These are phyloP conservation scores for Cochlearia excelsa DNA, from an alignment of 345 rosid species.

Conservation along the genomic window DNA sequence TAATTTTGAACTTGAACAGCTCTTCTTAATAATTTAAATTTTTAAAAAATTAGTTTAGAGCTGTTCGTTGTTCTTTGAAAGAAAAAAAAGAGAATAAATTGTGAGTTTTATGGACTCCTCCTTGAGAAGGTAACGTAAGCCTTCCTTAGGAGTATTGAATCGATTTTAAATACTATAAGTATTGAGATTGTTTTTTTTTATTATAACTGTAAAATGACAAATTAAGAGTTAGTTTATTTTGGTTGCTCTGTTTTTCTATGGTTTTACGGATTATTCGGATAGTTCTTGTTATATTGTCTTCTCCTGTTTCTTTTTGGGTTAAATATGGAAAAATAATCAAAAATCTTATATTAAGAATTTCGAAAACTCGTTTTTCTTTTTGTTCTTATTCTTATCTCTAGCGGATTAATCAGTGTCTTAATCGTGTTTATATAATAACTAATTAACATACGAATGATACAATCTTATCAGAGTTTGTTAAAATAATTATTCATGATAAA, in stretches of 20 bases:
- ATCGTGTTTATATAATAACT: neutral
- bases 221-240: constrained; percentile 31
- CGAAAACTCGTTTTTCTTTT: too few relatives aligned
- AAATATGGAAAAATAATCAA: neutral
- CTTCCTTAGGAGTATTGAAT: too few relatives aligned
- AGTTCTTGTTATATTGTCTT: neutral
- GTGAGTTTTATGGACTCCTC: constrained; percentile 34
- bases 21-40: neutral
- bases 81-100: neutral
- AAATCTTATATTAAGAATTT: too few relatives aligned
- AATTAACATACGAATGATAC: too few relatives aligned
- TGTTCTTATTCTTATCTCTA: too few relatives aligned
- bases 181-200: too few relatives aligned
- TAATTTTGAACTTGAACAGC: constrained; percentile 32
- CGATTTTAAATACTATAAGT: too few relatives aligned
- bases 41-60: neutral
- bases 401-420: neutral
- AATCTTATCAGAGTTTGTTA: too few relatives aligned
- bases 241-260: constrained; percentile 29
- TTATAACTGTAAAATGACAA: neutral
- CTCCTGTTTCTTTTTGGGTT: neutral
- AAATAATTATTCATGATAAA: too few relatives aligned
- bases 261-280: constrained; percentile 29
- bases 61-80: constrained; percentile 26
- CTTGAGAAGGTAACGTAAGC: constrained; percentile 30